These are phyloP conservation scores for Umbelopsis vinacea DNA, from an alignment of 192 early-diverging fungal genomes.

Conservation along the genomic window DNA sequence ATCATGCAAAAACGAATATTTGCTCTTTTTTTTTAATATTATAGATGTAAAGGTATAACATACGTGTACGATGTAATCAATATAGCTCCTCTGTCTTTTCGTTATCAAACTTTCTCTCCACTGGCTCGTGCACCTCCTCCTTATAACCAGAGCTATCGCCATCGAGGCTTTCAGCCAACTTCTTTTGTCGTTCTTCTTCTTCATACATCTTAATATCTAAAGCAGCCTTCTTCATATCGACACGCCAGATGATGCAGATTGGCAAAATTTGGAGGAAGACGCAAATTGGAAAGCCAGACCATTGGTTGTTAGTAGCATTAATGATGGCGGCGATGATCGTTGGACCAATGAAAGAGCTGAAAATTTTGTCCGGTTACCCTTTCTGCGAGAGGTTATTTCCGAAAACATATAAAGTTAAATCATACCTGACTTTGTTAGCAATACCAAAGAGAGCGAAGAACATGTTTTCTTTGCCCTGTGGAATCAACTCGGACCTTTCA, in stretches of 20 bases:
- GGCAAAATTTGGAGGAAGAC: slow-evolving; percentile 52
- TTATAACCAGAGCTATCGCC: not conserved
- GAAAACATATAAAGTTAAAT: not conserved
- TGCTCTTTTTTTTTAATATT: too few relatives aligned
- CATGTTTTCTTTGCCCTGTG: slow-evolving; percentile 44
- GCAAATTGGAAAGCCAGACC: slow-evolving; percentile 37
- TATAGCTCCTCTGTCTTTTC: not conserved
- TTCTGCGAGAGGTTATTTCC: not conserved
- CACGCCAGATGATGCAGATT: slow-evolving; percentile 48
- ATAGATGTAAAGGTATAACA: too few relatives aligned
- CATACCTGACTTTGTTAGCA: slow-evolving; percentile 32
- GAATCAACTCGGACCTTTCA: slow-evolving; percentile 37
- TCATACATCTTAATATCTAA: slow-evolving; percentile 23
- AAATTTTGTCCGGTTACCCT: not conserved
- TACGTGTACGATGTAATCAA: not conserved
- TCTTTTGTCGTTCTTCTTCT: slow-evolving; percentile 22
- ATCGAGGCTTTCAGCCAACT: not conserved
- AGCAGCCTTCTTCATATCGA: slow-evolving; percentile 51
- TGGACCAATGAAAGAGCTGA: slow-evolving; percentile 46
- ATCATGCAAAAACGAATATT: too few relatives aligned
- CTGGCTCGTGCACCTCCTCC: not conserved
- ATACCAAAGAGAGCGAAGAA: slow-evolving; percentile 53
- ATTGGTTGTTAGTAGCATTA: slow-evolving; percentile 31
- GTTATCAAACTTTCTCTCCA: not conserved
- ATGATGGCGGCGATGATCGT: slow-evolving; percentile 41